These are phyloP conservation scores for Lyophyllum atratum DNA, from an alignment of 768 basidiomycete species.

Conservation along the genomic window DNA sequence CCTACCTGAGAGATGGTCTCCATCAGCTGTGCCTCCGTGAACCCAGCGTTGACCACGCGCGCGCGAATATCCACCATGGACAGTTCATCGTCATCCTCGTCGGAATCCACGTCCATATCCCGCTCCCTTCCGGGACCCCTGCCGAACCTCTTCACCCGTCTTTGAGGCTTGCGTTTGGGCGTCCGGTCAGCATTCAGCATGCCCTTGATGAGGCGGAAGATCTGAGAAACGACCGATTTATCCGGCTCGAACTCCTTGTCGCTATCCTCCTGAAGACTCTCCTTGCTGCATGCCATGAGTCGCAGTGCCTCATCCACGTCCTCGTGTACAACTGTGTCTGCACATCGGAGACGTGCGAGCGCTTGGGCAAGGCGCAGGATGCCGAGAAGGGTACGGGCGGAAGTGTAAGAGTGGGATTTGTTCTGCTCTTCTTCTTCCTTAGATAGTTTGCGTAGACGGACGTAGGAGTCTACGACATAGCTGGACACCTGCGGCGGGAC, in stretches of 20 bases:
- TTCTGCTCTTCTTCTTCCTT: constrained; percentile 89
- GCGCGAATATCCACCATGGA: constrained; percentile 87
- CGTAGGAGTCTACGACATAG: constrained; percentile 95
- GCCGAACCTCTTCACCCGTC: constrained; percentile 58
- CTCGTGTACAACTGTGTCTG: constrained; percentile 73
- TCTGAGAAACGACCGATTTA: constrained; percentile 76
- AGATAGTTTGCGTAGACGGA: constrained; percentile 89
- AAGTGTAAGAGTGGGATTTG: constrained; percentile 92
- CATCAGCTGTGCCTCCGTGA: constrained; percentile 89
- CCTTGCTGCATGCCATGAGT: constrained; percentile 96
- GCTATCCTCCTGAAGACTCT: constrained; percentile 81
- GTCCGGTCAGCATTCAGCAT: constrained; percentile 57
- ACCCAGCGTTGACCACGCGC: constrained; percentile 83
- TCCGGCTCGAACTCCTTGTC: constrained; percentile 73
- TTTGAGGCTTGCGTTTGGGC: constrained; percentile 32
- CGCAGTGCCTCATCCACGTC: constrained; percentile 98
- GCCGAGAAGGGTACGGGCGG: constrained; percentile 92
- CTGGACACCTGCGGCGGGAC: constrained; percentile 87
- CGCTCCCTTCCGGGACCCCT: constrained; percentile 71
- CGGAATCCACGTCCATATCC: constrained; percentile 69
- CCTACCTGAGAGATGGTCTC: constrained; percentile 81
- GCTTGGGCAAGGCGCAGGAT: constrained; percentile 94
- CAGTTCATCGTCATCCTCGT: constrained; percentile 69
- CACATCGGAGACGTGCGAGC: constrained; percentile 87
- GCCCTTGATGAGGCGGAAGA: constrained; percentile 88